Conservation (phyloP, 2,329 filamentous ascomycete species). For the Cladorrhinum sp. region DNA sequence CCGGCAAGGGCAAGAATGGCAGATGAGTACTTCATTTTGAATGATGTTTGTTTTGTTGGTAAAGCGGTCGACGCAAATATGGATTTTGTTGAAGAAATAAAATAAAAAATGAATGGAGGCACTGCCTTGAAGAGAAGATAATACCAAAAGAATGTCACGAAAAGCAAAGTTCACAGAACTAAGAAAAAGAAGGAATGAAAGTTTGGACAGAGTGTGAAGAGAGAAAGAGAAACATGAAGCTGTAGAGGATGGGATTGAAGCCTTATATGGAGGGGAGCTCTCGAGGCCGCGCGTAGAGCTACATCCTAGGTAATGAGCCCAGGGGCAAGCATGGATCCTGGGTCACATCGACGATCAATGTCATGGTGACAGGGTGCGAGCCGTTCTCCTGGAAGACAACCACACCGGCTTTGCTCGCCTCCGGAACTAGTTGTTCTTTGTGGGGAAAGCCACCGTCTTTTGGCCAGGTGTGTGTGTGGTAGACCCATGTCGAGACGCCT, state of each 20-base stretch:
- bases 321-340: conserved; percentile 22
- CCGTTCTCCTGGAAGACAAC: conserved; percentile 19
- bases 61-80: conserved; percentile 23
- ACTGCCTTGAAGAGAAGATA: conserved; percentile 27
- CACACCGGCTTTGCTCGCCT: conserved; percentile 24
- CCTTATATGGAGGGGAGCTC: conserved; percentile 22
- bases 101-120: conserved; percentile 24
- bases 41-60: too few relatives aligned
- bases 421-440: conserved; percentile 24
- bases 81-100: conserved; percentile 7
- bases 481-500: conserved; percentile 14
- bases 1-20: conserved; percentile 32
- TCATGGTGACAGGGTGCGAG: conserved; percentile 11
- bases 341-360: conserved; percentile 5
- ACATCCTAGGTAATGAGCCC: conserved; percentile 16
- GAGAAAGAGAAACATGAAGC: conserved; percentile 12
- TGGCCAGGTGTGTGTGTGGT: conserved; percentile 9
- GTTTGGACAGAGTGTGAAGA: conserved; percentile 25
- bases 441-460: conserved; percentile 8
- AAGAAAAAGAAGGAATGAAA: conserved; percentile 26
- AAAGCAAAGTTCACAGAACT: conserved; percentile 34
- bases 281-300: background rate
- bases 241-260: background rate
- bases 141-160: conserved; percentile 28
- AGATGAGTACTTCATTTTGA: conserved; percentile 34